Evolutionary conservation across 768 basidiomycete species (phyloP).

Genomic region (Agrocybe pediades): DNA sequence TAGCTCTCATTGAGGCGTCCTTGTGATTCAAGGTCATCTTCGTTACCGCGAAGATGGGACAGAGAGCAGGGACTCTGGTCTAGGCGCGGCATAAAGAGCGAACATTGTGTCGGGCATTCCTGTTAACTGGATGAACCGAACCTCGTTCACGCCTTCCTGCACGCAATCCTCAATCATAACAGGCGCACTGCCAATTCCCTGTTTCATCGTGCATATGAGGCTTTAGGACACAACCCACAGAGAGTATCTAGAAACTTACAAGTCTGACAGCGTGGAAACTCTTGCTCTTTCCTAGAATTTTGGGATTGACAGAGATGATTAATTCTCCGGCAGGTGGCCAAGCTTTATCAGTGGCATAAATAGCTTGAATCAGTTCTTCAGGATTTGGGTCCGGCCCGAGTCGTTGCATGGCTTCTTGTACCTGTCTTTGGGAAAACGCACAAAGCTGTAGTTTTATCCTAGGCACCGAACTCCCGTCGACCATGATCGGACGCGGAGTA

Average conservation of each 20-base stretch:
- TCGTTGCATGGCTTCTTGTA: slow-evolving; percentile 20
- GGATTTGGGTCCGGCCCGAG: slow-evolving; percentile 18
- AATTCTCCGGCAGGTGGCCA: slow-evolving; percentile 51
- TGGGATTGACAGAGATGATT: slow-evolving; percentile 47
- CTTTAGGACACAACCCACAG: not conserved
- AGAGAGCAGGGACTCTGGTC: not conserved
- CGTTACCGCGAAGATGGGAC: not conserved
- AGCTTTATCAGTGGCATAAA: slow-evolving; percentile 24
- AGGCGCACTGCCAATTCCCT: slow-evolving; percentile 12
- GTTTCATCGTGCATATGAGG: too few species aligned
- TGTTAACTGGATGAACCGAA: slow-evolving; percentile 53
- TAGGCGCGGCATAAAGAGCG: slow-evolving; percentile 39
- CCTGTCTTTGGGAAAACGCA: slow-evolving; percentile 30
- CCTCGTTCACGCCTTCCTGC: slow-evolving; percentile 43
- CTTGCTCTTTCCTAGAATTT: slow-evolving; percentile 26
- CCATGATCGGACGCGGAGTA: too few species aligned
- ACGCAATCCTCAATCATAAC: slow-evolving; percentile 38
- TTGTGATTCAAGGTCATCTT: not conserved
- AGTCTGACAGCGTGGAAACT: slow-evolving; percentile 46
- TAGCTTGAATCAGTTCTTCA: slow-evolving; percentile 24
- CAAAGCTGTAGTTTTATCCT: slow-evolving; percentile 33
- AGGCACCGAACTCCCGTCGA: too few species aligned
- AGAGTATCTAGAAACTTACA: slow-evolving; percentile 30
- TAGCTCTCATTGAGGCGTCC: not conserved
- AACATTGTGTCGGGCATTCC: slow-evolving; percentile 43